Evolutionary conservation across 2,329 filamentous ascomycete genomes (phyloP).

Genomic region (Colletotrichum falcatum): DNA sequence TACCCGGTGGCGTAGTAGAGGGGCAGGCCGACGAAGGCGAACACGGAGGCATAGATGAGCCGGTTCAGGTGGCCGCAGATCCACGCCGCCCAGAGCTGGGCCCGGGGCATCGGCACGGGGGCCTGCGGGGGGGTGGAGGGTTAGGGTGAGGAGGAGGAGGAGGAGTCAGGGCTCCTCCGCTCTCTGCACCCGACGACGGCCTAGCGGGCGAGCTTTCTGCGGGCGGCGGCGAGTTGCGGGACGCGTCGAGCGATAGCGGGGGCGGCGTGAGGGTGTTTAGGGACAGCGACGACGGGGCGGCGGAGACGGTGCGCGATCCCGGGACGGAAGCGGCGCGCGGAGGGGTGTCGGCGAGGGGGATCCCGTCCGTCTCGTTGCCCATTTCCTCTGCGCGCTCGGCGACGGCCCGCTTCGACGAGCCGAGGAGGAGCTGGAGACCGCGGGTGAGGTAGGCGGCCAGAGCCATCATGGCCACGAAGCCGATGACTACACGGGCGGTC

Average conservation of each 20-base stretch:
- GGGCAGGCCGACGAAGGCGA: conserved; percentile 65
- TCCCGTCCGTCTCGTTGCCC: conserved; percentile 57
- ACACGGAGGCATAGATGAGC: conserved; percentile 57
- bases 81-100: conserved; percentile 62
- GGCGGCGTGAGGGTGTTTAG: conserved; percentile 40
- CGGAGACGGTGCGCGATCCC: conserved; percentile 42
- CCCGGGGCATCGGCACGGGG: conserved; percentile 57
- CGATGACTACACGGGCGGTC: conserved; percentile 57
- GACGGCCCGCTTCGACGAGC: conserved; percentile 64
- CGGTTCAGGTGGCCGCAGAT: conserved; percentile 60
- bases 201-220: conserved; percentile 9
- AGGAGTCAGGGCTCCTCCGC: not conserved
- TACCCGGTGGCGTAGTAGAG: conserved; percentile 66
- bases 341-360: conserved; percentile 55
- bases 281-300: conserved; percentile 41
- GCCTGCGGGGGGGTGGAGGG: conserved; percentile 51
- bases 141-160: not conserved
- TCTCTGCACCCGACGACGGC: not conserved
- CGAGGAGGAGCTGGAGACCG: conserved; percentile 62
- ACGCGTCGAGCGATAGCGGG: conserved; percentile 37
- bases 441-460: conserved; percentile 67
- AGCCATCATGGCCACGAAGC: conserved; percentile 65
- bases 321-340: conserved; percentile 39
- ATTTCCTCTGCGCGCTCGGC: conserved; percentile 65
- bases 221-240: conserved; percentile 45